Conservation (phyloP, 1,284 basidiomycete genomes). For the Hypsizygus ulmarius region DNA sequence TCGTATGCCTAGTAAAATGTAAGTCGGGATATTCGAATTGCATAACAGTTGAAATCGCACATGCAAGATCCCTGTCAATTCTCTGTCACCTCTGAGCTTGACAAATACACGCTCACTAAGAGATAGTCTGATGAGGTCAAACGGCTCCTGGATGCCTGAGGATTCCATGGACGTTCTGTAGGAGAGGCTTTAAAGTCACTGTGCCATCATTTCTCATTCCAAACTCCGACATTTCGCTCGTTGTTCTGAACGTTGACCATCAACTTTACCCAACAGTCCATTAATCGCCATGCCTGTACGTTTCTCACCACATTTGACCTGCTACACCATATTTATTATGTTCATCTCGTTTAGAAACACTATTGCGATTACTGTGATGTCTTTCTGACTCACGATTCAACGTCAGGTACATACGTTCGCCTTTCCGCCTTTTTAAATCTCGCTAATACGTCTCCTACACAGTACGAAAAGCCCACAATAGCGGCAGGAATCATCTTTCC, state of each 20-base stretch:
- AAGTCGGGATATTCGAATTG: constrained; percentile 13
- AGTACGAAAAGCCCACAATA: constrained; percentile 98
- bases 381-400: constrained; percentile 85
- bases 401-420: constrained; percentile 58
- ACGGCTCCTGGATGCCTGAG: constrained; percentile 89
- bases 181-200: constrained; percentile 16
- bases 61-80: constrained; percentile 91
- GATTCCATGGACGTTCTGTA: constrained; percentile 54
- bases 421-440: constrained; percentile 6
- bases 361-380: constrained; percentile 95
- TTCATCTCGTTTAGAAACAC: constrained; percentile 59
- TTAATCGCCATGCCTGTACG: constrained; percentile 50
- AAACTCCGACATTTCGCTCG: constrained; percentile 24
- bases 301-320: constrained; percentile 12
- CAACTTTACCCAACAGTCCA: constrained; percentile 9
- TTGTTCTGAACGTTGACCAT: constrained; percentile 12
- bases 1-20: constrained; percentile 81
- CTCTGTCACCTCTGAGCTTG: constrained; percentile 94
- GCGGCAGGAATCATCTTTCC: constrained; percentile 91
- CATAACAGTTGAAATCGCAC: constrained; percentile 45
- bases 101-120: constrained; percentile 96
- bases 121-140: constrained; percentile 95
- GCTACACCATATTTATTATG: constrained; percentile 8
- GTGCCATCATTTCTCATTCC: constrained; percentile 23
- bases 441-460: constrained; percentile 18